Conservation (phyloP, 139 green algal genomes). For the Chlorokybus atmophyticus region DNA sequence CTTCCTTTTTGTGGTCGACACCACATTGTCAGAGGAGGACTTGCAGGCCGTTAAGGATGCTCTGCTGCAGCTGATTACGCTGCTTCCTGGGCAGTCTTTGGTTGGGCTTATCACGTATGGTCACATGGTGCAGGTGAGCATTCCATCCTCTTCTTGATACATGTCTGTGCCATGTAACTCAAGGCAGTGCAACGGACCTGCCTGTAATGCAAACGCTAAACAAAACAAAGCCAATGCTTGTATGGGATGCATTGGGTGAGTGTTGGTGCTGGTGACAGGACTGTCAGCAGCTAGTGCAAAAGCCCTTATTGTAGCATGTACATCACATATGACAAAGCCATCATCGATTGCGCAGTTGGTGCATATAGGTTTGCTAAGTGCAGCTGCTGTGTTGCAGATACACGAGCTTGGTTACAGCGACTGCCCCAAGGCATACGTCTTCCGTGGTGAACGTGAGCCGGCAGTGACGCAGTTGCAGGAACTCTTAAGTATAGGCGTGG, state of each 20-base stretch:
- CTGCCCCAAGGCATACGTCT: constrained; percentile 30
- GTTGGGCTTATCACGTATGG: constrained; percentile 46
- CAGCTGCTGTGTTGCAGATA: constrained; percentile 8
- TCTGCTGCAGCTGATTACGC: constrained; percentile 23
- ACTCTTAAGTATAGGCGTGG: constrained; percentile 21
- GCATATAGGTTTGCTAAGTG: too few species aligned
- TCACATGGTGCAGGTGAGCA: constrained; percentile 26
- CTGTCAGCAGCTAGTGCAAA: too few species aligned
- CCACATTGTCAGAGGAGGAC: constrained; percentile 27
- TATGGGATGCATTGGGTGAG: too few species aligned
- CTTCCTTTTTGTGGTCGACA: constrained; percentile 45
- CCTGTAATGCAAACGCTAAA: too few species aligned
- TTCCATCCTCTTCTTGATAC: too few species aligned
- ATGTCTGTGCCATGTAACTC: too few species aligned
- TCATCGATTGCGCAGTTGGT: too few species aligned
- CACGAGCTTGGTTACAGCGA: constrained; percentile 30
- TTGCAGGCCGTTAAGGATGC: constrained; percentile 24
- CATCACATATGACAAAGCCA: too few species aligned
- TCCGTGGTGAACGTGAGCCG: constrained; percentile 21
- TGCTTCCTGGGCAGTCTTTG: constrained; percentile 37
- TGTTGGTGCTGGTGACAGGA: too few species aligned
- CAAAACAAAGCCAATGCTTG: too few species aligned
- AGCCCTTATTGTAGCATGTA: too few species aligned
- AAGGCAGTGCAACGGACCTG: too few species aligned
- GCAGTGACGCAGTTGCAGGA: constrained; percentile 21